Evolutionary conservation across 768 basidiomycete species (phyloP).

Genomic region (Lactarius indigo): DNA sequence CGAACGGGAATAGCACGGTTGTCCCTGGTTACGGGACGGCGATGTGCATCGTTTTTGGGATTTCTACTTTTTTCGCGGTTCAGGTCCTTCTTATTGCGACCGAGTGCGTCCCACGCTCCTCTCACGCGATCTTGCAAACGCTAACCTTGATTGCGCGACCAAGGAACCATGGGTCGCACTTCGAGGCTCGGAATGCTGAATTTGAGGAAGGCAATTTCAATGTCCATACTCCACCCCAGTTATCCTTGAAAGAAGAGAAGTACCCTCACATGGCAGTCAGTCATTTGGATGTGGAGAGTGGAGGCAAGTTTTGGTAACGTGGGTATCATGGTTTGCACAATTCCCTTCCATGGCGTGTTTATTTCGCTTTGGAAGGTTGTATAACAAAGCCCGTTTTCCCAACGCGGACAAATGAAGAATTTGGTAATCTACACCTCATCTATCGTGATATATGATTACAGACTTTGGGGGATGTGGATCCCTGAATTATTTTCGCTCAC

Average conservation of each 20-base stretch:
- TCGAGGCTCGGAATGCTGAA: conserved; percentile 77
- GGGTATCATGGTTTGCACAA: no score
- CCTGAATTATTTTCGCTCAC: no score
- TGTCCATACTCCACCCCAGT: not conserved
- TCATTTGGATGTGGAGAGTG: not conserved
- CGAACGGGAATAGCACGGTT: not conserved
- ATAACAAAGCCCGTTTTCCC: not conserved
- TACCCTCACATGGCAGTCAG: not conserved
- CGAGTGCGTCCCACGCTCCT: conserved; percentile 46
- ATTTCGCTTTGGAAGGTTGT: not conserved
- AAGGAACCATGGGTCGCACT: conserved; percentile 47
- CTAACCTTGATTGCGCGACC: not conserved
- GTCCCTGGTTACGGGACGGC: conserved; percentile 49
- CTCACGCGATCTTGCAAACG: not conserved
- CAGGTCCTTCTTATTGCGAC: conserved; percentile 74
- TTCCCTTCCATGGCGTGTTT: not conserved
- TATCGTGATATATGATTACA: not conserved
- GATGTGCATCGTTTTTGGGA: conserved; percentile 83
- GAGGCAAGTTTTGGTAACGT: not conserved
- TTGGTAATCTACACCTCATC: not conserved
- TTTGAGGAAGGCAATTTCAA: conserved; percentile 49
- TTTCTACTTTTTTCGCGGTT: conserved; percentile 73
- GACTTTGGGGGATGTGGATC: not conserved
- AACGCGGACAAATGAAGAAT: not conserved
- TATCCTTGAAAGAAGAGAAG: not conserved